Base-by-base conservation (phyloP, 192 early-diverging fungal genomes). In the Entomortierella parvispora region DNA sequence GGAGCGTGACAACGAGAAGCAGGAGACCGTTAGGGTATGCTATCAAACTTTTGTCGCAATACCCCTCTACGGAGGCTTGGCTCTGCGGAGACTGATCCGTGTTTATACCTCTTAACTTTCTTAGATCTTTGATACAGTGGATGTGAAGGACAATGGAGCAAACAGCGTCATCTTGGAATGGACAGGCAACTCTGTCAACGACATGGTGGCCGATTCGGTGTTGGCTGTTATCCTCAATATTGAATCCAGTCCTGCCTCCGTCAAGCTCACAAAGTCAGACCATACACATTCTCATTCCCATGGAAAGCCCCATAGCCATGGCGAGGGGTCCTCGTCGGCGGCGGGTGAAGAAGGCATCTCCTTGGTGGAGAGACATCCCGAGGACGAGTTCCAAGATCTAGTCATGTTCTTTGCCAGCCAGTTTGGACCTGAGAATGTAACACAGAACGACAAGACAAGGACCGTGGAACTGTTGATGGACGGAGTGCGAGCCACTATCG, bases 151-250 rank as follows among this genome's bases (percentile, higher is more conserved):
- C 23, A 50, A 82, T 29, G 57, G 76, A 12, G 76, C 83, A 22
- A 82, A 90, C 62, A 85, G 87, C 65, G 81, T 96, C 3, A 83
- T 90, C 47, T 76, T 99, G 23, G 96, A 96, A 75, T 99, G 97
- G 97, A 86, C 91, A 33, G 91, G 96, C 50, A 91, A 94, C 74
- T 81, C 90, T 28, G 88, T 96, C 71, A 97, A 95, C 63, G 97
- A 99, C 79, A 95, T 97, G 91, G 89, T 98, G 1, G 97, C 96
- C 6, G 97, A 99, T 63, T 93, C 97, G 42, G 90, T 97, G 6
- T 66, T 97, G 18, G 94, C 94, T 0, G 85, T 97, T 28, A 84
- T 97, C 18, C 51, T 94, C 47, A 91, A 93, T 62, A 92, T 94
- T 50, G 97, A 95, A 53, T 88, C 87, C 43, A 91, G 90, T 66